Evolutionary conservation across 805 yeast species (phyloP), one percentile per base, ranked within the genome.

Genomic region (Saturnispora diversa): DNA sequence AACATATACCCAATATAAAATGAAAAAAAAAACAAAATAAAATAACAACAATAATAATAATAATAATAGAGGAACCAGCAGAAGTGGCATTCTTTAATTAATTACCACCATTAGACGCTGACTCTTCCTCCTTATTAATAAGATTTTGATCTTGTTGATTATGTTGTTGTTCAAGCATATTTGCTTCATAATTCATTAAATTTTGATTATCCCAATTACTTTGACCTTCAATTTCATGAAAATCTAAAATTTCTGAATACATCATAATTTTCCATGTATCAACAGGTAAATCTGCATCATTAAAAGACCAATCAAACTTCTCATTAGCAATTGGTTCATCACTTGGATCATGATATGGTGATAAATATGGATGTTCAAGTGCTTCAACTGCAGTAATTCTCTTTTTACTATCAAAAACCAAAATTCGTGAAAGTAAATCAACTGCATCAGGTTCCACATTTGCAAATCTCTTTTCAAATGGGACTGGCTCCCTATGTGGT

Each of bases 201-300:
- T n/a, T n/a, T n/a, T 27, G 23, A 42, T 43, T 52, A 44, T 46
- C 52, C 50, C 39, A 34, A 9, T 56, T 56, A 26, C 48, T 56
- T 9, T 55, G 49, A 11, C 59, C 82, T 31, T 80, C 88, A 44
- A 84, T 84, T 60, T 87, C 94, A 63, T 90, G 97, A 74, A 87
- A 90, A 60, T 90, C 97, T 50, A 92, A 69, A 47, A 90, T 92
- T 64, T 90, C 98, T 39, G 94, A 82, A 65, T 92, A 92, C 95
- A 92, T 90, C 97, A 92, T 90, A 15, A 87, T 95, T 66, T 95
- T 79, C 98, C 98, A 90, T 11, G 96, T 86, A 56, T 92, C 97
- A 13, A 92, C 92, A 3, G 97, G 97, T 53, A 90, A 71, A 62
- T 90, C 98, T 0, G 96, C 97, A 52, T 94, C 97, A 60, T 92